A percentile compares a stretch with the other conserved stretches of the same genome.
Evolutionary conservation across 2,329 filamentous ascomycete genomes (phyloP).

Genomic region (Gaeumannomyces sp.): DNA sequence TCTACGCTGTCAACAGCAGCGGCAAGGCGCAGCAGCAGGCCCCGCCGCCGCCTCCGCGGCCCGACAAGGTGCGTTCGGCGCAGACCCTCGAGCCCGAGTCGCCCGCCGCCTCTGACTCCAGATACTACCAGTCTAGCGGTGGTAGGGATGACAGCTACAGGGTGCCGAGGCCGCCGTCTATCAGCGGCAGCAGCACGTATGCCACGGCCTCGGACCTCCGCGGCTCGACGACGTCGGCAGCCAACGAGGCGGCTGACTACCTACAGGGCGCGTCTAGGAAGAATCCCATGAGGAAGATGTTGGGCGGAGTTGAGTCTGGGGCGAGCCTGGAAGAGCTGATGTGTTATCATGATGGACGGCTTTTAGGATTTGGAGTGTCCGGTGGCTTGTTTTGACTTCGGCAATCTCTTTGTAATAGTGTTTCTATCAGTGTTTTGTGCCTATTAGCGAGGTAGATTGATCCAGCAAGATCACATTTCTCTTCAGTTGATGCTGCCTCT

Average conservation of each 20-base stretch:
- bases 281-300: conserved; percentile 15
- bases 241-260: conserved; percentile 10
- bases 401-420: neutral
- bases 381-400: neutral
- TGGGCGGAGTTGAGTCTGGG: conserved; percentile 10
- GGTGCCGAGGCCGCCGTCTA: no score
- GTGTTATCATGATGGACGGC: neutral
- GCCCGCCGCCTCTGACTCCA: neutral
- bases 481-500: neutral
- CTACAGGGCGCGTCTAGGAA: conserved; percentile 7
- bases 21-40: conserved; percentile 16
- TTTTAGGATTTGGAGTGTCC: neutral
- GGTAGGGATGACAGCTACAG: conserved; percentile 9
- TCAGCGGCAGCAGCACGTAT: neutral
- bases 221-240: neutral
- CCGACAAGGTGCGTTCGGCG: conserved; percentile 24
- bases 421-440: neutral
- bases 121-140: conserved; percentile 4
- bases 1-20: conserved; percentile 12
- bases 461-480: neutral
- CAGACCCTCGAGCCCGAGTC: conserved; percentile 13
- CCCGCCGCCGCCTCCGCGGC: conserved; percentile 27
- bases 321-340: neutral
- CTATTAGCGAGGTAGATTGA: neutral
- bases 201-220: neutral